Conservation (phyloP, 345 rosid species). For the Rhodamnia rubescens region DNA sequence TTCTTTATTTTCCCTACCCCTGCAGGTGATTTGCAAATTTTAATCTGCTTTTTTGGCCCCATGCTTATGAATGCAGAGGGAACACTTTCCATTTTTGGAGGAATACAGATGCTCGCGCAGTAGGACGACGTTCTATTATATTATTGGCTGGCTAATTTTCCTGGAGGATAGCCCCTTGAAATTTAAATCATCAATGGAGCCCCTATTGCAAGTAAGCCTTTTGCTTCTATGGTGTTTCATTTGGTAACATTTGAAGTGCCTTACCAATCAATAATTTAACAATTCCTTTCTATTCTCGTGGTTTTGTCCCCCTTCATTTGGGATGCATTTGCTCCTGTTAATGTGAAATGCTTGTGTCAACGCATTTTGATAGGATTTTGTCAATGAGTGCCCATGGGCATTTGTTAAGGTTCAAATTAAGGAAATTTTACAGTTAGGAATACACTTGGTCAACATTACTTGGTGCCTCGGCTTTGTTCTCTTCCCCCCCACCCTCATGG, state of each 20-base stretch:
- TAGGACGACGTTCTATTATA: slow-evolving; percentile 92
- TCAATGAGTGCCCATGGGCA: background rate
- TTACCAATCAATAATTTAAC: background rate
- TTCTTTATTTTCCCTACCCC: slow-evolving; percentile 2
- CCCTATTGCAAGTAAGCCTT: slow-evolving; percentile 60
- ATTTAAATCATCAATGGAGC: slow-evolving; percentile 97
- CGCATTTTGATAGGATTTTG: background rate
- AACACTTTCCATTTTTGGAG: slow-evolving; percentile 89
- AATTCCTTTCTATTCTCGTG: background rate
- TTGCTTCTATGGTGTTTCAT: background rate
- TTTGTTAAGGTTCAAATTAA: background rate
- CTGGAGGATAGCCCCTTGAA: slow-evolving; percentile 96
- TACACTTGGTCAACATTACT: background rate
- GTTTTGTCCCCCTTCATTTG: background rate
- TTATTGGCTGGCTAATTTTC: slow-evolving; percentile 92
- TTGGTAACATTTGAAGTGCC: background rate
- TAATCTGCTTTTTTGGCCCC: background rate
- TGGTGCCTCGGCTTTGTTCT: background rate
- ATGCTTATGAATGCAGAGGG: slow-evolving; percentile 55
- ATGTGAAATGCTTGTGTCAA: background rate
- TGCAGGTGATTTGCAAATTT: background rate
- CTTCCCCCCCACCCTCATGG: background rate
- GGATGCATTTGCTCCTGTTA: background rate
- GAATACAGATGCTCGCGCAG: slow-evolving; percentile 90
- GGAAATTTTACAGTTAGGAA: background rate